These are phyloP conservation scores for Alloascoidea hylecoeti DNA, from an alignment of 805 yeast genomes.

Conservation along the genomic window DNA sequence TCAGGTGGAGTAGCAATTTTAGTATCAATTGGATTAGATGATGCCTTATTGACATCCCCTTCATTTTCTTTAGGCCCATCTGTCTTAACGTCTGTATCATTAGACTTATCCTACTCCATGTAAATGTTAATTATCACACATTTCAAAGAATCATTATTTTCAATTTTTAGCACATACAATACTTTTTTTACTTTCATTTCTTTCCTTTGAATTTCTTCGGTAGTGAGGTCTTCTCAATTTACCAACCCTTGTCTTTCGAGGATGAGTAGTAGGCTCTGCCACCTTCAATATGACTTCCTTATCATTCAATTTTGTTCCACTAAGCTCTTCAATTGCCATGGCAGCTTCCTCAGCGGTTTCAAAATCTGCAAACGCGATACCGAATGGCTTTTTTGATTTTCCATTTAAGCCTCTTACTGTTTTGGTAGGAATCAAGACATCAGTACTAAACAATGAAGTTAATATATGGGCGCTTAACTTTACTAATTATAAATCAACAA, in stretches of 20 bases:
- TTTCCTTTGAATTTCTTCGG: slow-evolving; percentile 28
- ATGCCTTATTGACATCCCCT: background rate
- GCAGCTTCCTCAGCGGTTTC: slow-evolving; percentile 24
- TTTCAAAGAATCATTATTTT: background rate
- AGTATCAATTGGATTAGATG: background rate
- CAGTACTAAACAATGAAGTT: slow-evolving; percentile 10
- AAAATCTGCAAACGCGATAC: slow-evolving; percentile 43
- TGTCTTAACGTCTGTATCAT: background rate
- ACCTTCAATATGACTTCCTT: slow-evolving; percentile 15
- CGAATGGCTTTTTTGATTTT: slow-evolving; percentile 31
- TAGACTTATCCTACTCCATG: background rate
- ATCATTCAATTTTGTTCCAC: slow-evolving; percentile 21
- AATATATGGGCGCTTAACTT: slow-evolving; percentile 5
- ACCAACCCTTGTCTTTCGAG: slow-evolving; percentile 23
- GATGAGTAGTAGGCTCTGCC: slow-evolving; percentile 20
- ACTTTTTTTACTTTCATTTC: slow-evolving; percentile 16
- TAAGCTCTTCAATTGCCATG: slow-evolving; percentile 26
- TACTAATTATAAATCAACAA: slow-evolving; percentile 4
- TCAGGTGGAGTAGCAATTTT: background rate
- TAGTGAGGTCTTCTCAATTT: slow-evolving; percentile 33
- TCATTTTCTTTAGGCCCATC: background rate
- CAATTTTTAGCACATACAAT: background rate
- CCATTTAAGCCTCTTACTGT: slow-evolving; percentile 31
- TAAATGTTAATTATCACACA: background rate
- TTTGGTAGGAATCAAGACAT: slow-evolving; percentile 39